These are phyloP conservation scores for Fraxinus americana DNA, from an alignment of 257 asterid genomes.

Conservation along the genomic window DNA sequence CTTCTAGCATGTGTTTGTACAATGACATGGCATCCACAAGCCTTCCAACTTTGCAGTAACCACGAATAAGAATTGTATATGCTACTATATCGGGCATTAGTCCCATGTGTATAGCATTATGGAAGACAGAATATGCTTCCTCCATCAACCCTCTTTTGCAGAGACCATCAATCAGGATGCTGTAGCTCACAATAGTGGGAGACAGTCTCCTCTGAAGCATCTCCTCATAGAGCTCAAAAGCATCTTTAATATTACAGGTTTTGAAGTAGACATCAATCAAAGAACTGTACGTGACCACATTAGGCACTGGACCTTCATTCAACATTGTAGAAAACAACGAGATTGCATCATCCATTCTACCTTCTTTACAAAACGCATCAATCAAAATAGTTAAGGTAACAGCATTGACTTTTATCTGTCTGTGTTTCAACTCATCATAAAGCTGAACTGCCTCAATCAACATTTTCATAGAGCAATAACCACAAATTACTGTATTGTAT, in stretches of 20 bases:
- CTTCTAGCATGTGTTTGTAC: slow-evolving; percentile 36
- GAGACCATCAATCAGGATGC: slow-evolving; percentile 43
- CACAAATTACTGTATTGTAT: slow-evolving; percentile 37
- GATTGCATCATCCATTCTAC: slow-evolving; percentile 39
- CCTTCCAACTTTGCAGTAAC: slow-evolving; percentile 40
- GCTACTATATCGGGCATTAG: slow-evolving; percentile 39
- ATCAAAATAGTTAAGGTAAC: slow-evolving; percentile 38
- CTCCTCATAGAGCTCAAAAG: slow-evolving; percentile 33
- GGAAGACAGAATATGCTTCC: slow-evolving; percentile 34
- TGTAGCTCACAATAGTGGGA: slow-evolving; percentile 43
- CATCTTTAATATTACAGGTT: slow-evolving; percentile 24
- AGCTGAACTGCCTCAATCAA: slow-evolving; percentile 35
- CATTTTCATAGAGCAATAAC: slow-evolving; percentile 41
- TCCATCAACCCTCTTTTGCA: slow-evolving; percentile 41
- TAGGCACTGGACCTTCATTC: slow-evolving; percentile 36
- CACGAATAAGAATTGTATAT: slow-evolving; percentile 42
- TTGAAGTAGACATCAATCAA: slow-evolving; percentile 43
- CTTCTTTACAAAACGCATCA: slow-evolving; percentile 44
- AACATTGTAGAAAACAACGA: slow-evolving; percentile 32
- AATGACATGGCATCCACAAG: slow-evolving; percentile 36
- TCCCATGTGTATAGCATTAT: slow-evolving; percentile 31
- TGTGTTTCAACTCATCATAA: slow-evolving; percentile 33
- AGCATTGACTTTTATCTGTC: slow-evolving; percentile 20
- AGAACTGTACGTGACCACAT: slow-evolving; percentile 46
- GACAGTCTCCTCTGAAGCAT: slow-evolving; percentile 36